phyloP scores from a whole-genome alignment of 495 filamentous ascomycete genomes.

The Trichoderma orchidacearum region DNA sequence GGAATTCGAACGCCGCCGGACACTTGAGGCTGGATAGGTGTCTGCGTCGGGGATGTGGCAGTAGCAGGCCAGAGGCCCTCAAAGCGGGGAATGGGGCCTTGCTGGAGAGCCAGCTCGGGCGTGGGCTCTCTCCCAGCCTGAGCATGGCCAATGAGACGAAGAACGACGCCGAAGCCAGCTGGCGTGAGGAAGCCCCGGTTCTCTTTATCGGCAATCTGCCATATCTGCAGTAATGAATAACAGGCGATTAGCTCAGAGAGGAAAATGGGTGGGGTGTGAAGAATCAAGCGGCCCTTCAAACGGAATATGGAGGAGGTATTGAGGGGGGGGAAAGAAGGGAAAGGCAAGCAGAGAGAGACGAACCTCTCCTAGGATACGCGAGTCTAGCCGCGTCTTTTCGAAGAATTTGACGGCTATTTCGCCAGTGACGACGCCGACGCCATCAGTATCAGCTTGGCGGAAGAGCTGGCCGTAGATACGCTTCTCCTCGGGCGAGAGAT shows the following conservation, averaged over 20 bases:
- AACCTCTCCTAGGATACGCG: conserved; percentile 81
- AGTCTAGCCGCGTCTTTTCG: conserved; percentile 81
- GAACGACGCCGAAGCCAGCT: conserved; percentile 77
- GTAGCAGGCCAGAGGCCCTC: conserved; percentile 50
- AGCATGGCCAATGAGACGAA: conserved; percentile 90
- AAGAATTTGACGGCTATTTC: conserved; percentile 97
- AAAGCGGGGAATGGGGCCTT: conserved; percentile 83
- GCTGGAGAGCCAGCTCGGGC: conserved; percentile 55
- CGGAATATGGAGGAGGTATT: neutral
- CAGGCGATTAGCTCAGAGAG: neutral
- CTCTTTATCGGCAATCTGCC: conserved; percentile 95
- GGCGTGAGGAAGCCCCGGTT: conserved; percentile 89
- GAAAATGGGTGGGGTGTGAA: neutral
- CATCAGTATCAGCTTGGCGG: conserved; percentile 74
- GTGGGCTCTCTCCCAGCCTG: conserved; percentile 73
- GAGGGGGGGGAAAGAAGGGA: conserved; percentile 8
- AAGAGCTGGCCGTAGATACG: conserved; percentile 87
- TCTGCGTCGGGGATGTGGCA: conserved; percentile 12
- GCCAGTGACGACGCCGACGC: conserved; percentile 85
- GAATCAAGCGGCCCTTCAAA: neutral
- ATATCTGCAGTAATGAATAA: conserved; percentile 49
- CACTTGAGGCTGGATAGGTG: conserved; percentile 47
- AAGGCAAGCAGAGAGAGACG: conserved; percentile 6
- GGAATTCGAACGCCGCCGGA: conserved; percentile 76
- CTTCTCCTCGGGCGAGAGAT: conserved; percentile 85